Conservation (phyloP, 192 early-diverging fungal species). For the Gryganskiella cystojenkinii region DNA sequence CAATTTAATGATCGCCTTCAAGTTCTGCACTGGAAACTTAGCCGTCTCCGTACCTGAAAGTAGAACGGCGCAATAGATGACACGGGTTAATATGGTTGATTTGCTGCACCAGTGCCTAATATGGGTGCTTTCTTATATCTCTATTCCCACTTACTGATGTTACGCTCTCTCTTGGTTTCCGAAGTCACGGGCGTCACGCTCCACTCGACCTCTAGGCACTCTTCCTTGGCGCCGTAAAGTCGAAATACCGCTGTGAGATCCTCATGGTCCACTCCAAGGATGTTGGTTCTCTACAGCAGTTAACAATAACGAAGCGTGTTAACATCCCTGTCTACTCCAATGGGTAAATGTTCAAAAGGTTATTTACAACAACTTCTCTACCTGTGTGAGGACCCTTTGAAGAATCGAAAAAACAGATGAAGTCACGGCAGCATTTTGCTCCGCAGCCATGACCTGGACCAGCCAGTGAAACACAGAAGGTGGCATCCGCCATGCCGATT, state of each 20-base stretch:
- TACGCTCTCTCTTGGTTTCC: conserved; percentile 10
- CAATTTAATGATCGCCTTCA: conserved; percentile 30
- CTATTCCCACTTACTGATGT: conserved; percentile 8
- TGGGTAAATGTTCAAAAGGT: not conserved
- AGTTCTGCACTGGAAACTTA: conserved; percentile 32
- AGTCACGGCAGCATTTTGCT: conserved; percentile 19
- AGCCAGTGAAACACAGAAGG: conserved; percentile 38
- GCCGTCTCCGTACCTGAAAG: conserved; percentile 17
- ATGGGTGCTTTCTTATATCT: not conserved
- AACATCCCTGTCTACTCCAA: not conserved
- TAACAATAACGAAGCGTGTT: not conserved
- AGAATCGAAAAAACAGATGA: conserved; percentile 20
- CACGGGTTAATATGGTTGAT: too few species aligned
- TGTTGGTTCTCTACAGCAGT: conserved; percentile 9
- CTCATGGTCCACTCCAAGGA: conserved; percentile 28
- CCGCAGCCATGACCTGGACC: conserved; percentile 19
- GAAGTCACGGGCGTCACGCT: conserved; percentile 23
- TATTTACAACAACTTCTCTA: not conserved
- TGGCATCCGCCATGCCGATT: conserved; percentile 40
- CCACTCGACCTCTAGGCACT: conserved; percentile 22
- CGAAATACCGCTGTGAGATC: conserved; percentile 24
- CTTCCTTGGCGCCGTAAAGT: conserved; percentile 30
- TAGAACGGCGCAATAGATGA: too few species aligned
- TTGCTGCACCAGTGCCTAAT: too few species aligned
- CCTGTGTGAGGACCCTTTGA: conserved; percentile 27